Evolutionary conservation across 306 rosid species (phyloP).

Genomic region (Mimosa pudica): DNA sequence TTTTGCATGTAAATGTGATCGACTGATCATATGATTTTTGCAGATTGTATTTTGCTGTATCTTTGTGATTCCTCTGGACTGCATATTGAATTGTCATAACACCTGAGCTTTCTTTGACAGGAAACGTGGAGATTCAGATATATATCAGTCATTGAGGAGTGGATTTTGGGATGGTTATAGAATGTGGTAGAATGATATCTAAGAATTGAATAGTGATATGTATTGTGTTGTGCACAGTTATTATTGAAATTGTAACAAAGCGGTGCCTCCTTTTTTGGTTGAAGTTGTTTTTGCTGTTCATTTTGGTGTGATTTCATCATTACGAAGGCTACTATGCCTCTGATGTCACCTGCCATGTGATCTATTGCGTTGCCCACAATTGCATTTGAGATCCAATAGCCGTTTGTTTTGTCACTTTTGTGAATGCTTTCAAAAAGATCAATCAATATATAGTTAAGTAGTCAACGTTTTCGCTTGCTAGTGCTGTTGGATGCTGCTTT

Average conservation of each 20-base stretch:
- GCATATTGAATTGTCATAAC: conserved; percentile 8
- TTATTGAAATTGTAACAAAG: conserved; percentile 31
- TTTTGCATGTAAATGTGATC: neutral
- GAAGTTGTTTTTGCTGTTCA: conserved; percentile 29
- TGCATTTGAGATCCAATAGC: conserved; percentile 40
- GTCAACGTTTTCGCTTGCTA: neutral
- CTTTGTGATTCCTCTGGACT: neutral
- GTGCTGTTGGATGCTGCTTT: too few species aligned
- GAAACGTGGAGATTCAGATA: conserved; percentile 26
- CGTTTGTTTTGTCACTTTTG: conserved; percentile 37
- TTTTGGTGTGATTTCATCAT: conserved; percentile 28
- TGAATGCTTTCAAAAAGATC: conserved; percentile 44
- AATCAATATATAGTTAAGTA: conserved; percentile 12
- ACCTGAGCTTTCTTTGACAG: conserved; percentile 25
- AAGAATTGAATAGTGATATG: conserved; percentile 34
- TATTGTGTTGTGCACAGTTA: conserved; percentile 30
- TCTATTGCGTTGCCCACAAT: conserved; percentile 38
- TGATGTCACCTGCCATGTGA: conserved; percentile 8
- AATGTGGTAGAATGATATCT: conserved; percentile 37
- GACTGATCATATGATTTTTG: neutral
- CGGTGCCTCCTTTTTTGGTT: conserved; percentile 21
- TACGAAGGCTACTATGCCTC: conserved; percentile 16
- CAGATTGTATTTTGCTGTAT: neutral
- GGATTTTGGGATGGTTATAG: conserved; percentile 29
- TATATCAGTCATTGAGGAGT: conserved; percentile 3